Base-by-base conservation (phyloP, 1,284 basidiomycete species). In the Vanrija sp. region DNA sequence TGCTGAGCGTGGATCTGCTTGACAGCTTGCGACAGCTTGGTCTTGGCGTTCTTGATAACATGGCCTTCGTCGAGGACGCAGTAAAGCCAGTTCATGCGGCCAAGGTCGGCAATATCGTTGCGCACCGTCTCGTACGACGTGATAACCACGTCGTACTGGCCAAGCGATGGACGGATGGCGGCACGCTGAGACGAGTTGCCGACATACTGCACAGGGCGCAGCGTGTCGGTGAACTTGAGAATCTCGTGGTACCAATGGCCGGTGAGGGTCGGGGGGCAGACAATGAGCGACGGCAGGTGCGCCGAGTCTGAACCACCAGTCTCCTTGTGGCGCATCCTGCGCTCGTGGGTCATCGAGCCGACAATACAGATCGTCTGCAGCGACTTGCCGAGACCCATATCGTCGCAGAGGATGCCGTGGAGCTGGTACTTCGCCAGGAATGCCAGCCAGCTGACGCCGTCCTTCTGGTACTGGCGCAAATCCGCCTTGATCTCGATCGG, bases 231-330 rank as follows among this genome's bases (percentile, higher is more conserved):
- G 69, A 98, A 99, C 71, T 96, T 97, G 58, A 87, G 81, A 57
- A 98, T 89, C 78, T 99, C 96, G 76, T 98, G 95, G 73, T 91
- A 91, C 96, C 96, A 99, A 71, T 99, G 96, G 6, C 96, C 95
- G 0, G 91, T 90, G 58, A 99, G 84, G 1, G 96, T 99, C 2
- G 96, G 94, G 0, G 96, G 96, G 69, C 96, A 99, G 54, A 98
- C 80, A 61, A 99, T 94, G 44, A 99, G 82, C 5, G 94, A 97
- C 1, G 96, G 94, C 29, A 98, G 80, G 69, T 91, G 93, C 23
- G 89, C 83, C 12, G 87, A 79, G 70, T 96, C 91, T 0, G 88
- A 83, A 0, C 87, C 85, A 43, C 83, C 77, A 5, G 86, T 88
- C 58, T 83, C 80, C 66, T 85, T 81, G 75, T 86, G 81, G 62